Percentiles rank a stretch among this genome's conserved stretches.
These are phyloP conservation scores for Colletotrichum sp. DNA, from an alignment of 2,329 filamentous ascomycete genomes.

Conservation along the genomic window DNA sequence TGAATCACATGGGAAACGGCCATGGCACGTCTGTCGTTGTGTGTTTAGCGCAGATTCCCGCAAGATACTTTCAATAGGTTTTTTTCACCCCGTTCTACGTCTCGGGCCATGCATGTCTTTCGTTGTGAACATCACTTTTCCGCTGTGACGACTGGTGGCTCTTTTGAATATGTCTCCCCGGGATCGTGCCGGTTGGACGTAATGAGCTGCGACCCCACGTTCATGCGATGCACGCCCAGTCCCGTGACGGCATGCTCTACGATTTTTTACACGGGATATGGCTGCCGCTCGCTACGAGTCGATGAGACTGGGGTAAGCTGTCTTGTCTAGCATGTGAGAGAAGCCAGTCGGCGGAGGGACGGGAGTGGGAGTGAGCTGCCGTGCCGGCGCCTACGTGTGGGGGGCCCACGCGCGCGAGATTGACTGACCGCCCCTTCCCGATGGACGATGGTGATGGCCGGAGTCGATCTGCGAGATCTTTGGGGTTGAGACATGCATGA, in stretches of 20 bases:
- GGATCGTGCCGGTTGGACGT: not conserved
- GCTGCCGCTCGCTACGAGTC: not conserved
- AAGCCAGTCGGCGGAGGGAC: not conserved
- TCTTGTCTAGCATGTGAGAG: not conserved
- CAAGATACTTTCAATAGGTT: constrained; percentile 18
- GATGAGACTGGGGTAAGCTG: not conserved
- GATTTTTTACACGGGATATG: not conserved
- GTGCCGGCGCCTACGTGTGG: not conserved
- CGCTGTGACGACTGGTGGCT: not conserved
- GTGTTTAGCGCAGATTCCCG: constrained; percentile 14
- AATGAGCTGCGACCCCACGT: not conserved
- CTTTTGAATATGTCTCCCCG: not conserved
- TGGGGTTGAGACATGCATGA: not conserved
- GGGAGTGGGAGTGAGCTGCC: not conserved
- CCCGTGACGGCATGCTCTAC: not conserved
- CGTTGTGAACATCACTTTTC: not conserved
- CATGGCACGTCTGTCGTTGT: not conserved
- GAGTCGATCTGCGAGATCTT: not conserved
- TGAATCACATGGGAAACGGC: constrained; percentile 18
- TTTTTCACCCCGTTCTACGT: not conserved
- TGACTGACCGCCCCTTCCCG: not conserved
- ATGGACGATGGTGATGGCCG: not conserved
- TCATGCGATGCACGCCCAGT: not conserved
- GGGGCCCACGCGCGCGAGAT: not conserved
- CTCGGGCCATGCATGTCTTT: not conserved